A percentile compares a stretch with the other conserved stretches of the same genome.
These are phyloP conservation scores for Teratosphaeria viscida DNA, from an alignment of 2,329 filamentous ascomycete species.

Conservation along the genomic window DNA sequence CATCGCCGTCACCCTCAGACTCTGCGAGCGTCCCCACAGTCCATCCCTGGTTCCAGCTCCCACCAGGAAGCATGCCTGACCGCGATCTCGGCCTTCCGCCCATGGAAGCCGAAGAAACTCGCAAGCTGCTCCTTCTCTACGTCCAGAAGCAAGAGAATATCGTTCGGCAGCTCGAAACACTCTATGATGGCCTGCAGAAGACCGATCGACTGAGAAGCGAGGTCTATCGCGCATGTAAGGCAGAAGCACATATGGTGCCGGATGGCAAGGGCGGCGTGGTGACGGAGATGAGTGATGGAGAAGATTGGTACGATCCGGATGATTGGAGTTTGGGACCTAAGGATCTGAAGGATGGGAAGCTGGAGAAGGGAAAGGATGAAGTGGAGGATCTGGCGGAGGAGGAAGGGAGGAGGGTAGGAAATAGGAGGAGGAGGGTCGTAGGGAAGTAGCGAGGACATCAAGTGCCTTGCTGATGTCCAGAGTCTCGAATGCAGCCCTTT, in stretches of 20 bases:
- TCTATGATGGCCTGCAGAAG: conserved; percentile 61
- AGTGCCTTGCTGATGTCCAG: no score
- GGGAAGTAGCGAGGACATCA: neutral
- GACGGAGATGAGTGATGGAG: conserved; percentile 69
- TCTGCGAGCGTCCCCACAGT: conserved; percentile 41
- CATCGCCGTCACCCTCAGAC: conserved; percentile 34
- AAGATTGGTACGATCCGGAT: conserved; percentile 80
- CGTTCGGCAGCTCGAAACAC: conserved; percentile 55
- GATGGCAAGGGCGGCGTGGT: conserved; percentile 21
- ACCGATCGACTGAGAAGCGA: conserved; percentile 62
- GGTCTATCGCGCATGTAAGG: conserved; percentile 66
- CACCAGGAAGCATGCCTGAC: conserved; percentile 52
- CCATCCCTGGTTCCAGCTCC: conserved; percentile 64
- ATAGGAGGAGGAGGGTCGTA: conserved; percentile 25
- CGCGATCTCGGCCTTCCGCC: conserved; percentile 62
- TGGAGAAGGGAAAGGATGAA: conserved; percentile 66
- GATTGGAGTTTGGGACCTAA: conserved; percentile 54
- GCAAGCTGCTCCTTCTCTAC: conserved; percentile 62
- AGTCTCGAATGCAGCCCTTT: no score
- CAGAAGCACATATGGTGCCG: conserved; percentile 58
- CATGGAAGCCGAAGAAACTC: conserved; percentile 66
- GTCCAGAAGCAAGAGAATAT: conserved; percentile 82
- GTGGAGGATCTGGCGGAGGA: conserved; percentile 50
- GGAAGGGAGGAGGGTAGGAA: conserved; percentile 39
- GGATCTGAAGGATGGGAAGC: conserved; percentile 28